phyloP scores from a whole-genome alignment of 371 early-diverging fungal genomes.

The Chytridium lagenaria region DNA sequence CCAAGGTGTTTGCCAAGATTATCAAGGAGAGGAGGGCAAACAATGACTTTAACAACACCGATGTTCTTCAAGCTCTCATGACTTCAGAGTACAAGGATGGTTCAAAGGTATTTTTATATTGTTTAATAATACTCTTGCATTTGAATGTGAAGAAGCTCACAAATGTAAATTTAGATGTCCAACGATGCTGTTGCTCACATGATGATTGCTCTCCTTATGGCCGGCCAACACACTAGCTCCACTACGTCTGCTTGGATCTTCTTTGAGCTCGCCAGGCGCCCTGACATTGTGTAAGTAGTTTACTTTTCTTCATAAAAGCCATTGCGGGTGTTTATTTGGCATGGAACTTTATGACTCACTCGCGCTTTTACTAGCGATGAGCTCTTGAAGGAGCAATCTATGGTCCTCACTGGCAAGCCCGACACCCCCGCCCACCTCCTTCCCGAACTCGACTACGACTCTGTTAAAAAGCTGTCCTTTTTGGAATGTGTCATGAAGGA shows the following conservation, averaged over 20 bases:
- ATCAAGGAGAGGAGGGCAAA: slow-evolving; percentile 78
- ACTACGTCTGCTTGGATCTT: slow-evolving; percentile 94
- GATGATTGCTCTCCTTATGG: slow-evolving; percentile 95
- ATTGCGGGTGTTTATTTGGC: slow-evolving; percentile 45
- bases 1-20: slow-evolving; percentile 78
- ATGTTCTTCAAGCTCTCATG: slow-evolving; percentile 87
- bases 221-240: slow-evolving; percentile 95
- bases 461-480: slow-evolving; percentile 72
- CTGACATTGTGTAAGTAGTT: slow-evolving; percentile 56
- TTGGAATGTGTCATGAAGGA: slow-evolving; percentile 88
- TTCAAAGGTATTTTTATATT: slow-evolving; percentile 32
- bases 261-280: slow-evolving; percentile 82
- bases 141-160: no score
- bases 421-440: slow-evolving; percentile 55
- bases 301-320: not conserved
- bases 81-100: slow-evolving; percentile 89
- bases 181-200: slow-evolving; percentile 89
- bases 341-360: not conserved
- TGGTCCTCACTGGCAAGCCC: slow-evolving; percentile 57
- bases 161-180: slow-evolving; percentile 37
- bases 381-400: slow-evolving; percentile 54
- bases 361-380: slow-evolving; percentile 30
- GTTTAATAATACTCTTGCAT: slow-evolving; percentile 3
- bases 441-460: slow-evolving; percentile 71
- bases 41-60: slow-evolving; percentile 57